Conservation (phyloP, 1,284 basidiomycete species). For the Pseudozyma pruni region DNA sequence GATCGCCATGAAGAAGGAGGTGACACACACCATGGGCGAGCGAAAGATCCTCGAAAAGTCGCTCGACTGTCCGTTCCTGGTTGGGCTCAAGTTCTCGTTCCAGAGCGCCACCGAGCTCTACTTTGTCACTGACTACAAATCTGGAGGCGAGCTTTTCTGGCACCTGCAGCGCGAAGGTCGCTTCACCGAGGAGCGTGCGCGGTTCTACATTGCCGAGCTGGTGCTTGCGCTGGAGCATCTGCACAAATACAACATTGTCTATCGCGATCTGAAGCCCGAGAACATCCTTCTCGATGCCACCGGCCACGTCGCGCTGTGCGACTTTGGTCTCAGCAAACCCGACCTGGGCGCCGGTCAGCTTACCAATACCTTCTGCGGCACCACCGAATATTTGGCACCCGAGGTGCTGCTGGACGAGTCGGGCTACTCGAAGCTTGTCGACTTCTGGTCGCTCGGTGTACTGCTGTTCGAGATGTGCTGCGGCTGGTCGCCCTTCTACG, state of each 20-base stretch:
- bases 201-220: conserved; percentile 96
- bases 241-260: conserved; percentile 97
- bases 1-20: conserved; percentile 98
- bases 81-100: conserved; percentile 98
- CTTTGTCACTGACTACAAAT: conserved; percentile 98
- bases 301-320: conserved; percentile 96
- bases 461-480: conserved; percentile 84
- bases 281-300: conserved; percentile 97
- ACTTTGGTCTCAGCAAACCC: conserved; percentile 97
- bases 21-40: conserved; percentile 98
- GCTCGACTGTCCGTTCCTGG: conserved; percentile 93
- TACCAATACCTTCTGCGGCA: conserved; percentile 97
- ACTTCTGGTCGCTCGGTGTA: conserved; percentile 93
- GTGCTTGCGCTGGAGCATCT: conserved; percentile 94
- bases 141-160: conserved; percentile 95
- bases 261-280: conserved; percentile 96
- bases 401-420: conserved; percentile 99
- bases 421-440: conserved; percentile 97
- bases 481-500: conserved; percentile 99
- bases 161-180: conserved; percentile 96
- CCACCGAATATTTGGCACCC: conserved; percentile 87
- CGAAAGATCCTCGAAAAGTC: conserved; percentile 97
- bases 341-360: conserved; percentile 92
- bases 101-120: conserved; percentile 96
- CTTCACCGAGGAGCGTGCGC: conserved; percentile 90